phyloP scores from a whole-genome alignment of 176 grass and related monocot species.

The Canna indica region DNA sequence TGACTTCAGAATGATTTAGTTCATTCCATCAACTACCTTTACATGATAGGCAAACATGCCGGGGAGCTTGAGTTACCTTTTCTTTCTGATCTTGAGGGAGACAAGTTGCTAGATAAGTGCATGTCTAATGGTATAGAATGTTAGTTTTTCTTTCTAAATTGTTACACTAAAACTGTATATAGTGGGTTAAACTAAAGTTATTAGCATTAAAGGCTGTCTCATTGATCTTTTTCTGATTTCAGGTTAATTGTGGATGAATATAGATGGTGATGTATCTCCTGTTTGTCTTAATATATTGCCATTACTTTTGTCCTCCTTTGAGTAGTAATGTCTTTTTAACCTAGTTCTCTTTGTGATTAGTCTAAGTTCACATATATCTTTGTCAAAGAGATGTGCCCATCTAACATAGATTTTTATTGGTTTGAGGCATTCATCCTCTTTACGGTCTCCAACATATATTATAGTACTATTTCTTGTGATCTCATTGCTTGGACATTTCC shows the following conservation, averaged over 20 bases:
- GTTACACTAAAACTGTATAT: slow-evolving; percentile 7
- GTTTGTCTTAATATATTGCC: slow-evolving; percentile 83
- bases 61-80: slow-evolving; percentile 64
- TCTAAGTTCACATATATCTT: slow-evolving; percentile 10
- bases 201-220: neutral
- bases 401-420: slow-evolving; percentile 10
- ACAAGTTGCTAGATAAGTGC: slow-evolving; percentile 40
- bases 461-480: no score
- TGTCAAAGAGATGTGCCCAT: slow-evolving; percentile 19
- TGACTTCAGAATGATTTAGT: slow-evolving; percentile 18
- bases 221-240: slow-evolving; percentile 25
- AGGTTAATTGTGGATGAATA: slow-evolving; percentile 97
- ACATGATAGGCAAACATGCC: slow-evolving; percentile 50
- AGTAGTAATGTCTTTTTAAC: slow-evolving; percentile 35
- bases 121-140: slow-evolving; percentile 58
- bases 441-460: no score
- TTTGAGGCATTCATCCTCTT: slow-evolving; percentile 49
- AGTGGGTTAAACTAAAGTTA: slow-evolving; percentile 1
- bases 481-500: no score
- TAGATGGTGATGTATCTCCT: slow-evolving; percentile 77
- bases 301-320: slow-evolving; percentile 34
- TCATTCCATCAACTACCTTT: slow-evolving; percentile 9
- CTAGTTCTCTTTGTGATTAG: slow-evolving; percentile 17
- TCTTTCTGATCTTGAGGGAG: slow-evolving; percentile 71
- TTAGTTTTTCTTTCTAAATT: slow-evolving; percentile 26